Conservation (phyloP, 768 basidiomycete species). For the Strobilomyces echinocephalus region DNA sequence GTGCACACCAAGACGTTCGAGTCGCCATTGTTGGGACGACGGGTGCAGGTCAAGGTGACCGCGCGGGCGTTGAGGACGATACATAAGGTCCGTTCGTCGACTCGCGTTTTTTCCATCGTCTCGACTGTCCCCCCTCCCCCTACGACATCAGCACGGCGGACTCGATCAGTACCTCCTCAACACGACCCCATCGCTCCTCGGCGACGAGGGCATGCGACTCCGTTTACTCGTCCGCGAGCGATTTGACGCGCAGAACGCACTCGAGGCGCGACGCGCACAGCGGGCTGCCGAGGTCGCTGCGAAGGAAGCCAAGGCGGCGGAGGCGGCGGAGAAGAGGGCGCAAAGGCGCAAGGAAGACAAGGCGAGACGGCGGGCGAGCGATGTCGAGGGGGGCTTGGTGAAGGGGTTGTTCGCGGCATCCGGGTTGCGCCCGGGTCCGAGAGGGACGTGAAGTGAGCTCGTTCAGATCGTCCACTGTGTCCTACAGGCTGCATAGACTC, state of each 20-base stretch:
- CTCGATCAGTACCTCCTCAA: conserved; percentile 64
- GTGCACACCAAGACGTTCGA: conserved; percentile 70
- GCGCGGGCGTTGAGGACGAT: conserved; percentile 76
- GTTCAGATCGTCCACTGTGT: neutral
- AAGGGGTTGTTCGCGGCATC: conserved; percentile 18
- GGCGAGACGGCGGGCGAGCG: neutral
- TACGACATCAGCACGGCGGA: conserved; percentile 49
- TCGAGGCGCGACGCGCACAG: conserved; percentile 15
- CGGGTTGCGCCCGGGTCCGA: neutral
- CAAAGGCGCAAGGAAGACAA: conserved; percentile 7
- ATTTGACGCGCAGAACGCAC: conserved; percentile 19
- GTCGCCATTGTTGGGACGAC: conserved; percentile 58
- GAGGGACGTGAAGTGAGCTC: neutral
- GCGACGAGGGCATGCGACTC: conserved; percentile 42
- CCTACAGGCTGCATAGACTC: neutral
- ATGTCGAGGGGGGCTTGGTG: conserved; percentile 9
- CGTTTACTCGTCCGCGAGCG: conserved; percentile 38
- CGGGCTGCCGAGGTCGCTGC: conserved; percentile 20
- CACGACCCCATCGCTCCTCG: conserved; percentile 36
- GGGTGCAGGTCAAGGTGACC: conserved; percentile 65
- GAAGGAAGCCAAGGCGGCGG: conserved; percentile 7
- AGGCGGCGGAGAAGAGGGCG: conserved; percentile 8
- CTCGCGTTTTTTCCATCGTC: neutral
- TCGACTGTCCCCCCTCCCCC: neutral
- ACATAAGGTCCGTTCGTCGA: conserved; percentile 57